Base-by-base conservation (phyloP, 371 early-diverging fungal species). In the Polyrhizophydium stewartii region DNA sequence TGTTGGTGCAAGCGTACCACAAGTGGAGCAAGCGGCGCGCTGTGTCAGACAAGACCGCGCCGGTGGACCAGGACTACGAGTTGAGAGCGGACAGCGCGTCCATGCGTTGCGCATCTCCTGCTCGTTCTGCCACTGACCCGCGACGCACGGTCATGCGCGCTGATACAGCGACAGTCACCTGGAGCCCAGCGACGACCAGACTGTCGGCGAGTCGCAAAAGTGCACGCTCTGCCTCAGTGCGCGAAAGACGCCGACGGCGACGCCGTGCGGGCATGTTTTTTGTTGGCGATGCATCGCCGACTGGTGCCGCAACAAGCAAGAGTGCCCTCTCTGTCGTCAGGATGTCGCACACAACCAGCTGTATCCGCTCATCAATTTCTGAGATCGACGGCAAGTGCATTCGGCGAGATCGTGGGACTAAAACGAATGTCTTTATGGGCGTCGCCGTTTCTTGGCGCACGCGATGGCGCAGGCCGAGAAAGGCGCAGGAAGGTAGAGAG, bases 231-330 rank as follows among this genome's bases (percentile, higher is more conserved):
- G 96, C 58, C 74, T 93, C 27, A 86, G 87, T 37, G 82, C 74
- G 25, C 85, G 93, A 25, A 88, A 77, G 37, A 70, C 78, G 32
- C 84, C 92, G 0, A 92, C 93, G 0, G 81, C 90, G 0, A 92
- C 96, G 0, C 88, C 91, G 2, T 95, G 96, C 70, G 96, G 96
- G 0, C 96, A 95, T 72, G 64, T 95, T 66, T 93, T 93, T 65
- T 95, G 96, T 72, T 95, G 94, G 94, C 85, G 72, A 17, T 95
- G 96, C 66, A 87, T 91, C 41, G 78, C 88, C 27, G 92, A 92
- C 70, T 93, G 96, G 93, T 90, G 91, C 65, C 38, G 37, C 52
- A 56, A 50, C 35, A 65, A 88, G 82, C 78, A 89, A 0, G 94
- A 93, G 67, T 93, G 94, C 62, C 92, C 94, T 16, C 75, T 93